Conservation (phyloP, 2,329 filamentous ascomycete genomes). For the Talaromyces sp. region DNA sequence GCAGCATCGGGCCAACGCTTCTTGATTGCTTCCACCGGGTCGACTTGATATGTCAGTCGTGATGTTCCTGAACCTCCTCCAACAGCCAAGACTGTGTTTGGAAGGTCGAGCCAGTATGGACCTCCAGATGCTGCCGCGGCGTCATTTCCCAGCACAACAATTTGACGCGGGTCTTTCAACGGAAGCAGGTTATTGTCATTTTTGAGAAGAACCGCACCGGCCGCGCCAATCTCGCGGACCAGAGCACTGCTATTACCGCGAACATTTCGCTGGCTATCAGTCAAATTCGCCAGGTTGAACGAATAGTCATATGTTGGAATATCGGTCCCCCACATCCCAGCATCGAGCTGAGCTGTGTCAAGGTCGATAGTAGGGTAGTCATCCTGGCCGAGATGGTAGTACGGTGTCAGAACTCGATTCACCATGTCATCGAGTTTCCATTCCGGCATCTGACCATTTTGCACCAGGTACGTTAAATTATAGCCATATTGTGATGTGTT, state of each 20-base stretch:
- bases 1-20: slow-evolving; percentile 11
- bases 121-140: slow-evolving; percentile 17
- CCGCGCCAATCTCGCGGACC: slow-evolving; percentile 49
- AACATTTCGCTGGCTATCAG: slow-evolving; percentile 50
- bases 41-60: slow-evolving; percentile 20
- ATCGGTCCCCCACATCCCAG: slow-evolving; percentile 2
- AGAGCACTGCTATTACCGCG: slow-evolving; percentile 62
- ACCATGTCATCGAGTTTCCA: slow-evolving; percentile 44
- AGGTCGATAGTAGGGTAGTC: slow-evolving; percentile 19
- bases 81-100: slow-evolving; percentile 10
- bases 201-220: slow-evolving; percentile 44
- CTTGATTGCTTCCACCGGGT: slow-evolving; percentile 22
- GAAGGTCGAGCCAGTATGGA: slow-evolving; percentile 14
- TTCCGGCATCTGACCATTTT: slow-evolving; percentile 38
- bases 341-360: slow-evolving; percentile 7
- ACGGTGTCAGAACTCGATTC: slow-evolving; percentile 41
- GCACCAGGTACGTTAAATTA: slow-evolving; percentile 32
- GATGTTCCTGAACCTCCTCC: slow-evolving; percentile 26
- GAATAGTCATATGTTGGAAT: slow-evolving; percentile 17
- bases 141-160: slow-evolving; percentile 15
- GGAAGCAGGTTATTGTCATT: slow-evolving; percentile 48
- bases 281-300: slow-evolving; percentile 10
- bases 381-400: slow-evolving; percentile 41
- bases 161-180: slow-evolving; percentile 25
- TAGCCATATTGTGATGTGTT: slow-evolving; percentile 19